Percentiles rank a stretch among this genome's conserved stretches.
Evolutionary conservation across 164 flowering plant species (phyloP).

Genomic region (Vitis riparia): DNA sequence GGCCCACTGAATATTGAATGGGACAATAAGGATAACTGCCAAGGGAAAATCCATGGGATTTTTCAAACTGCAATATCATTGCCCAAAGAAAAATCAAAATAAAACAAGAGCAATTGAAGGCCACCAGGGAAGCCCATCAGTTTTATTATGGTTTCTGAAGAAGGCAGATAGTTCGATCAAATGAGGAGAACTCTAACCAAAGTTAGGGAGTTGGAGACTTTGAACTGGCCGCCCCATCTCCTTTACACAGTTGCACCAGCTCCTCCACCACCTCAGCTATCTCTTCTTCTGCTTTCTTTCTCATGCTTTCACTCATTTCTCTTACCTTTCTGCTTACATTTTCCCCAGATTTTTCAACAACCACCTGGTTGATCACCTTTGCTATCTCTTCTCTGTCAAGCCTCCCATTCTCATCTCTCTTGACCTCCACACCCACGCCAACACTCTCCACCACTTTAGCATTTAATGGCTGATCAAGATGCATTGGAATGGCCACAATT

Average conservation of each 20-base stretch:
- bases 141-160: too few species aligned
- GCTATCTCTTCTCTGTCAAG: slow-evolving; percentile 20
- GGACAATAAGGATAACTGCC: too few species aligned
- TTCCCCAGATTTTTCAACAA: slow-evolving; percentile 11
- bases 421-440: slow-evolving; percentile 12
- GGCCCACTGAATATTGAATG: too few species aligned
- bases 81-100: too few species aligned
- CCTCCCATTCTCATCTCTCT: neutral
- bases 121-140: too few species aligned
- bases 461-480: slow-evolving; percentile 26
- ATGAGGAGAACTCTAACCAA: too few species aligned
- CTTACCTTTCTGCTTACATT: slow-evolving; percentile 9
- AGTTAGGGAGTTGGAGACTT: too few species aligned
- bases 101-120: too few species aligned
- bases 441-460: slow-evolving; percentile 18
- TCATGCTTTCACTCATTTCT: slow-evolving; percentile 12
- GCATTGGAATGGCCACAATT: slow-evolving; percentile 24
- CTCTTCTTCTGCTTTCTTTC: slow-evolving; percentile 13
- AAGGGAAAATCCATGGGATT: too few species aligned
- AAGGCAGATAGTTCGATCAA: too few species aligned
- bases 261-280: slow-evolving; percentile 13
- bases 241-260: neutral
- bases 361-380: slow-evolving; percentile 15
- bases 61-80: too few species aligned
- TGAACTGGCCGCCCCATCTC: too few species aligned